Evolutionary conservation across 2,329 filamentous ascomycete species (phyloP).

Genomic region (Colletotrichum chrysophilum): DNA sequence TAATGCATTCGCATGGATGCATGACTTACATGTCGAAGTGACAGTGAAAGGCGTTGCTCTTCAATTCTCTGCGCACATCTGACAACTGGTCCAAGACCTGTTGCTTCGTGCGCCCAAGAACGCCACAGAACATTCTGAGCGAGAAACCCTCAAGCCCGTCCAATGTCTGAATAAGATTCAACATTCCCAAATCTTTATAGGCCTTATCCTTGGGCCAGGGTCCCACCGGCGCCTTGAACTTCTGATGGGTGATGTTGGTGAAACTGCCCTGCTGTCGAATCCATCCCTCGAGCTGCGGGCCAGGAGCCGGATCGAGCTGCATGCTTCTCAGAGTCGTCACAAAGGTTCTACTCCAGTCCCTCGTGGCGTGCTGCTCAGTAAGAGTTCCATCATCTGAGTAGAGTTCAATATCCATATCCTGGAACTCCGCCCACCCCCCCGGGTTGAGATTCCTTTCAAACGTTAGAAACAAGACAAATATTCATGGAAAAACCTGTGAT

Average conservation of each 20-base stretch:
- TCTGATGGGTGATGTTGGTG: constrained; percentile 30
- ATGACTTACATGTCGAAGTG: too few species aligned
- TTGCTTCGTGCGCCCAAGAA: constrained; percentile 31
- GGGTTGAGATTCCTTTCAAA: constrained; percentile 33
- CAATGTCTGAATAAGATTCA: constrained; percentile 17
- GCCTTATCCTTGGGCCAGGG: constrained; percentile 30
- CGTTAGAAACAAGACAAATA: not conserved
- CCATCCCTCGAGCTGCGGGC: constrained; percentile 27
- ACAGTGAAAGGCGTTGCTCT: constrained; percentile 15
- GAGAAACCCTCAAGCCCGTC: constrained; percentile 29
- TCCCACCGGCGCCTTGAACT: constrained; percentile 40
- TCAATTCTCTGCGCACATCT: constrained; percentile 33
- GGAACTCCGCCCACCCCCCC: constrained; percentile 35
- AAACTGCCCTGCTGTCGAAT: constrained; percentile 41
- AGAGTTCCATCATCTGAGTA: constrained; percentile 27
- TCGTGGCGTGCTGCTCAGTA: not conserved
- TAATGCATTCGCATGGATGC: too few species aligned
- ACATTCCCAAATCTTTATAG: constrained; percentile 24
- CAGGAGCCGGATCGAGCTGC: constrained; percentile 21
- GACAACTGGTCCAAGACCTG: constrained; percentile 32
- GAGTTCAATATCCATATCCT: constrained; percentile 24
- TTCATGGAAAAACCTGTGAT: not conserved
- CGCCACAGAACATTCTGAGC: constrained; percentile 32
- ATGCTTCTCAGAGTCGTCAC: constrained; percentile 32
- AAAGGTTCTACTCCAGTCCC: constrained; percentile 20